Evolutionary conservation across 352 stramenopile genomes (phyloP), one percentile per base, ranked within the genome.

Genomic region (Phytophthora sp.): DNA sequence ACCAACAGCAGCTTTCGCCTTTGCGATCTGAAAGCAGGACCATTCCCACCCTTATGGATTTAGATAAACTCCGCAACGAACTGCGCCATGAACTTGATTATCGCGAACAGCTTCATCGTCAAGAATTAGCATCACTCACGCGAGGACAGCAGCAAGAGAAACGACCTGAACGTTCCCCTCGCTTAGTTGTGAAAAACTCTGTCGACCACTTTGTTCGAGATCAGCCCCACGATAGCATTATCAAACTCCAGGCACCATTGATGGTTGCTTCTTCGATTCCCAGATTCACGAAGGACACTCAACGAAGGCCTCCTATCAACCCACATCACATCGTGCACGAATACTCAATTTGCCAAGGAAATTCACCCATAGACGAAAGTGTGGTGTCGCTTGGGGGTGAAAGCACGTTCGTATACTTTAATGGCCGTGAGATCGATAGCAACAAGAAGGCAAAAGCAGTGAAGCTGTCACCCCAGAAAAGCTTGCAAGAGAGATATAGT

Each of bases 321-420:
- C 15, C 11, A 4, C 41, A 32, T 37, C 21, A 34, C 44, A 2
- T 23, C 30, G 37, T 43, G 18, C 44, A 45, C 5, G 18, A 21
- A 45, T 28, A 9, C 7, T 3, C 5, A 12, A 9, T 24, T 53
- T 21, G 18, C n/a, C 32, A 23, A 31, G 13, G 7, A 12, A 24
- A 56, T 42, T 12, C 10, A 15, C 31, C 51, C 31, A 26, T 46
- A 31, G 46, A 46, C 3, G 51, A 51, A 9, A 63, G 54, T 37
- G 46, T 66, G 17, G 43, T 38, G 1, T 82, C 74, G 12, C 54
- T 89, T 4, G 53, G 67, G 7, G 81, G 77, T 15, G 80, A 89
- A 31, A 89, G 80, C 60, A 76, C 74, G 28, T 67, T 89, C 5
- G 80, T 88, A 12, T 88, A 84, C 48, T 88, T 88, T 30, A 64